phyloP scores from a whole-genome alignment of 352 stramenopile genomes.

The Phytophthora melonis region DNA sequence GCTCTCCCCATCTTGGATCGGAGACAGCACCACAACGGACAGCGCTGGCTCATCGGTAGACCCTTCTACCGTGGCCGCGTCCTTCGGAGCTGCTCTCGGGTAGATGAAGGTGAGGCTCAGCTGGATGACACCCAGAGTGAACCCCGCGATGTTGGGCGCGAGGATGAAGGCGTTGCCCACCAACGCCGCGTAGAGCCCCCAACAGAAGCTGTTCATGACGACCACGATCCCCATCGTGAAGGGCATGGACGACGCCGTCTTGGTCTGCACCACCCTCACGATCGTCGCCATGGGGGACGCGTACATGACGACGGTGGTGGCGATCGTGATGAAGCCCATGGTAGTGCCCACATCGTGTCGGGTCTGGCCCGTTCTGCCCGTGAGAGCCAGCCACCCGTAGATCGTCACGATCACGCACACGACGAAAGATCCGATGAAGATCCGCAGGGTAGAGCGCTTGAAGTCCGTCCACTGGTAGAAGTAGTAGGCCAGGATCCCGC shows the following conservation, averaged over 20 bases:
- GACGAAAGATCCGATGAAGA: not conserved
- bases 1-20: constrained; percentile 9
- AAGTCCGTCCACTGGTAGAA: constrained; percentile 29
- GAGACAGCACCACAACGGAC: constrained; percentile 6
- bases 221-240: constrained; percentile 35
- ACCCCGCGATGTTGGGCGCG: constrained; percentile 36
- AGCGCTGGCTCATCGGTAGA: not conserved
- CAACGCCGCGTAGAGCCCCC: constrained; percentile 14
- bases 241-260: constrained; percentile 33
- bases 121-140: constrained; percentile 41
- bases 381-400: constrained; percentile 38
- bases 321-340: constrained; percentile 52
- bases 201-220: constrained; percentile 25
- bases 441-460: constrained; percentile 1
- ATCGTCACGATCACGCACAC: constrained; percentile 24
- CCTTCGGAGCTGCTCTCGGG: not conserved
- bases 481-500: constrained; percentile 13
- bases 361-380: constrained; percentile 25
- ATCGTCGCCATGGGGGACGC: constrained; percentile 61
- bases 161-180: constrained; percentile 41
- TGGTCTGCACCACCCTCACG: constrained; percentile 33
- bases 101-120: constrained; percentile 53
- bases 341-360: constrained; percentile 31
- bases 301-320: constrained; percentile 57
- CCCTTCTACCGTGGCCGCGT: not conserved